These are phyloP conservation scores for Populus hybrid DNA, from an alignment of 441 rosid species.

Conservation along the genomic window DNA sequence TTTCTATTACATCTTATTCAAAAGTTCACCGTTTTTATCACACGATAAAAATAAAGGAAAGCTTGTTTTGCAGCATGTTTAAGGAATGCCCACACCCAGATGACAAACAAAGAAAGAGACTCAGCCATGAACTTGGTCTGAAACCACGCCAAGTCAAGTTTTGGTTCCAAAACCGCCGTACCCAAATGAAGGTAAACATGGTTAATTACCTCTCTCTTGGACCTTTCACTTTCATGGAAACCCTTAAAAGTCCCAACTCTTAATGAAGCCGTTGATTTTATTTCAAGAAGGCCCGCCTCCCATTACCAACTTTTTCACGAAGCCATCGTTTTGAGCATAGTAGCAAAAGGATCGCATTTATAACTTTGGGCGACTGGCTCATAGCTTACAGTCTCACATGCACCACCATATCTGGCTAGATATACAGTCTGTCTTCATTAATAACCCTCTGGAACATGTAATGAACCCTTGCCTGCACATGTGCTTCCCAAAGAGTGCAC, in stretches of 20 bases:
- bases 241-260: slow-evolving; percentile 16
- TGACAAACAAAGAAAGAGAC: slow-evolving; percentile 78
- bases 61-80: slow-evolving; percentile 54
- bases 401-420: background rate
- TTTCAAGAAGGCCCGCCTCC: slow-evolving; percentile 35
- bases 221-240: slow-evolving; percentile 1
- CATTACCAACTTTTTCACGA: background rate
- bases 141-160: slow-evolving; percentile 97
- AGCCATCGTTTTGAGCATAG: slow-evolving; percentile 20
- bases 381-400: background rate
- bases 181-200: slow-evolving; percentile 78
- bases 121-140: slow-evolving; percentile 85
- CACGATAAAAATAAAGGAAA: background rate
- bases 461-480: slow-evolving; percentile 35
- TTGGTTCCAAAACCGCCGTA: slow-evolving; percentile 97
- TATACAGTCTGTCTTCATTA: slow-evolving; percentile 29
- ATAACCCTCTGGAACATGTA: slow-evolving; percentile 24
- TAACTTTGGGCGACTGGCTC: slow-evolving; percentile 21
- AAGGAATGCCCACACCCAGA: slow-evolving; percentile 95
- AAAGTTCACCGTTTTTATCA: background rate
- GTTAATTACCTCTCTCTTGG: background rate
- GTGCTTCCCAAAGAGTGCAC: slow-evolving; percentile 25
- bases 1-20: background rate
- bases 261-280: slow-evolving; percentile 14
- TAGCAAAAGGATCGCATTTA: slow-evolving; percentile 24